phyloP scores from a whole-genome alignment of 2,329 filamentous ascomycete genomes.

The Neurospora sp. region DNA sequence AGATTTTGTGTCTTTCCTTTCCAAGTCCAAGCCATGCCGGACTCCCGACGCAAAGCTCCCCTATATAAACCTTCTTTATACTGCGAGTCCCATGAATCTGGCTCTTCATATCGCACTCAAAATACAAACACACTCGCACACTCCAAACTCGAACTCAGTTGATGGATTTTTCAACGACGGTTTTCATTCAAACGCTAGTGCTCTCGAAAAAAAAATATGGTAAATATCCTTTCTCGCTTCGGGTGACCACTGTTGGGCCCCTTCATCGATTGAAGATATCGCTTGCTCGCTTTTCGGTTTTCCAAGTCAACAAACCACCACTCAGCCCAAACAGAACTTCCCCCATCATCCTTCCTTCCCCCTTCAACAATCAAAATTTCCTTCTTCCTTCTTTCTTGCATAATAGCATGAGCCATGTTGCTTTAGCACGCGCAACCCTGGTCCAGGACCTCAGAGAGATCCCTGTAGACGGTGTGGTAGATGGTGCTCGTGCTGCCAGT shows the following conservation, averaged over 20 bases:
- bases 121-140: background rate
- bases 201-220: background rate
- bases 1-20: background rate
- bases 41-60: background rate
- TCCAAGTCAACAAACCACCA: background rate
- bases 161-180: background rate
- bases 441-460: constrained; percentile 14
- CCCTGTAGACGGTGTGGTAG: constrained; percentile 16
- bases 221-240: background rate
- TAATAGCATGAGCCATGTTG: background rate
- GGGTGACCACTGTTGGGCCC: background rate
- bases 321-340: background rate
- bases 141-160: background rate
- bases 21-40: background rate
- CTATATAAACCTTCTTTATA: background rate
- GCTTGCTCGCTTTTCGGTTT: background rate
- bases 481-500: constrained; percentile 11
- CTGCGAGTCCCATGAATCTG: no score
- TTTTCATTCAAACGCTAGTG: background rate
- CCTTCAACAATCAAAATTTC: background rate
- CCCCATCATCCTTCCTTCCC: background rate
- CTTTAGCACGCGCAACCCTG: constrained; percentile 8
- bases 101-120: background rate
- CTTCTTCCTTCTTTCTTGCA: background rate
- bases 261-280: background rate